Percentiles rank a stretch among this genome's conserved stretches.
phyloP scores from a whole-genome alignment of 331 rosid species.

The Quercus phellos region DNA sequence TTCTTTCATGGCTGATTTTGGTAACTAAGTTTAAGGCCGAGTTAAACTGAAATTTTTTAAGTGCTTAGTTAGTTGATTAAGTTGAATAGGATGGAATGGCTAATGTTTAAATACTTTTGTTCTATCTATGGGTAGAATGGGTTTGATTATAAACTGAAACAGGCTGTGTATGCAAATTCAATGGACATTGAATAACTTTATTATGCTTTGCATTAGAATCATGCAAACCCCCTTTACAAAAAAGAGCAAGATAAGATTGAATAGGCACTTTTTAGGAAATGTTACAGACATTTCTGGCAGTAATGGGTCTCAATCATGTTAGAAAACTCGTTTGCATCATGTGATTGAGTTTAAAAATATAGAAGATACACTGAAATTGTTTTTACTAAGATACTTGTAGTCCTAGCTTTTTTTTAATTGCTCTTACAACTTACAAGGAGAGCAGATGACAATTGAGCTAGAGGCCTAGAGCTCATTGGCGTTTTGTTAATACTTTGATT shows the following conservation, averaged over 20 bases:
- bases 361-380: not conserved
- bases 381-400: not conserved
- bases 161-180: not conserved
- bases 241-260: too few species aligned
- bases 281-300: not conserved
- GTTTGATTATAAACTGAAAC: not conserved
- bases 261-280: not conserved
- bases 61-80: not conserved
- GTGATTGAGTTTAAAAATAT: not conserved
- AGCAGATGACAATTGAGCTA: too few species aligned
- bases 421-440: too few species aligned
- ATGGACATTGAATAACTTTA: not conserved
- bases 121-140: not conserved
- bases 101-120: not conserved
- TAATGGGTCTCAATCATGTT: not conserved
- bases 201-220: not conserved
- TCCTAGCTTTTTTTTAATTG: not conserved
- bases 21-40: not conserved
- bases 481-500: not conserved
- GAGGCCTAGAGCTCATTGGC: too few species aligned
- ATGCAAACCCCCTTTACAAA: too few species aligned
- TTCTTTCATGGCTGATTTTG: not conserved
- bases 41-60: not conserved
- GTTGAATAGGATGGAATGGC: not conserved
- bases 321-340: not conserved